Base-by-base conservation (phyloP, 225 moss, liverwort and hornwort species). In the Antitrichia curtipendula region DNA sequence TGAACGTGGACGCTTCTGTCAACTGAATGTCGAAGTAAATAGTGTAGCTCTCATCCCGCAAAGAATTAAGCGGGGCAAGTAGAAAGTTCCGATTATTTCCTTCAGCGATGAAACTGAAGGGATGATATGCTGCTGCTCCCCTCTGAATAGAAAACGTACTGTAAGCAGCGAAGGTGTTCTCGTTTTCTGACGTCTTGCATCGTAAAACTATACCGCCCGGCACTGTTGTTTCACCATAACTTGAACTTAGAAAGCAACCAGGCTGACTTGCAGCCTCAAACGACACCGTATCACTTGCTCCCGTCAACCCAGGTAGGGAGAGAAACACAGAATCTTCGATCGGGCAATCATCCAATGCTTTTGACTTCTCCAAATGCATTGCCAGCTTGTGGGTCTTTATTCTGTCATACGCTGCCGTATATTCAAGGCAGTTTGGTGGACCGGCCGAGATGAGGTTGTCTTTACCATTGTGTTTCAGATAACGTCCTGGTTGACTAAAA, bases 21-120 rank as follows among this genome's bases (percentile, higher is more conserved):
- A 52, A 85, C 31, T 88, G 84, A 23, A 88, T 92, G 71, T 95
- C 95, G 85, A 97, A 99, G 93, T 99, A 97, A 31, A 94, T 92
- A 18, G 96, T 88, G 64, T 97, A 99, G 40, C 80, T 94, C 87
- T 99, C 98, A 92, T 99, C 98, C 22, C 86, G 90, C 78, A 94
- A 93, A 50, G 96, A 94, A 78, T 88, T 89, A 68, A 99, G 90
- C 24, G 98, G 98, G 36, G 92, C 93, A 45, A 99, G 93, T 57
- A 99, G 86, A 90, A 94, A 96, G 49, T 91, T 95, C 40, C 87
- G 92, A 45, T 71, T 87, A 72, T 76, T 73, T n/a, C 96, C 97
- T 84, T 90, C 87, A 24, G 93, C 97, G 85, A 95, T 83, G 87
- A 99, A 99, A 84, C 96, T 96, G 59, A 93, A 61, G 22, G 93